Percentiles rank a stretch among this genome's conserved stretches.
phyloP scores from a whole-genome alignment of 2,329 filamentous ascomycete genomes.

The Colletotrichum higginsianum region DNA sequence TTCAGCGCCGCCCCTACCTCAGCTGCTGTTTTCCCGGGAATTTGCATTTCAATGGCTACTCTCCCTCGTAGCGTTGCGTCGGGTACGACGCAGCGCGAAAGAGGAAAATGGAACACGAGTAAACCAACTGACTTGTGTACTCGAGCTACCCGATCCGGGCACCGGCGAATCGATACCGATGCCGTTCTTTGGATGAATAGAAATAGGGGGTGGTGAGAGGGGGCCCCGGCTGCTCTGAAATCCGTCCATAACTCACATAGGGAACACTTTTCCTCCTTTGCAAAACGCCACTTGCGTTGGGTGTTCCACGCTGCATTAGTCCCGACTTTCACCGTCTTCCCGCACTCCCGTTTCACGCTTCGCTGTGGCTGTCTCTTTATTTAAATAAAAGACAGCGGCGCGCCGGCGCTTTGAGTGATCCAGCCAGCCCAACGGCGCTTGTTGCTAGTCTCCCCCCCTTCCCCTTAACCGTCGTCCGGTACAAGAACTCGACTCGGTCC shows the following conservation, averaged over 20 bases:
- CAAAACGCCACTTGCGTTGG: constrained; percentile 16
- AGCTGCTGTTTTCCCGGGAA: background rate
- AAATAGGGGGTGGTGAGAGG: background rate
- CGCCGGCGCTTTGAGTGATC: constrained; percentile 13
- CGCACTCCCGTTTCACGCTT: constrained; percentile 32
- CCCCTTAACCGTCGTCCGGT: background rate
- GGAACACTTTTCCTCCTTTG: background rate
- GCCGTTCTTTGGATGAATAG: background rate
- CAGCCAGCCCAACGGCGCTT: constrained; percentile 12
- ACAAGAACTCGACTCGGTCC: constrained; percentile 9
- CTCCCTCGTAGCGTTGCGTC: background rate
- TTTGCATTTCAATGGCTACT: background rate
- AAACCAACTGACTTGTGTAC: background rate
- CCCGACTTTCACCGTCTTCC: background rate
- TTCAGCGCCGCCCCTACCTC: background rate
- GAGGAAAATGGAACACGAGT: background rate
- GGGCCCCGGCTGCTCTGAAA: background rate
- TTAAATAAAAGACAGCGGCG: background rate
- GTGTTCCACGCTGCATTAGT: background rate
- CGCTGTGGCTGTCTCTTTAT: constrained; percentile 27
- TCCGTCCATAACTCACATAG: background rate
- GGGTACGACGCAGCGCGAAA: constrained; percentile 21
- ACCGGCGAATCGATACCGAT: background rate
- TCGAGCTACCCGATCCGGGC: background rate
- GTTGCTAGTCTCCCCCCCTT: background rate